Evolutionary conservation across 1,284 basidiomycete genomes (phyloP).

Genomic region (Ceratobasidium sp.): DNA sequence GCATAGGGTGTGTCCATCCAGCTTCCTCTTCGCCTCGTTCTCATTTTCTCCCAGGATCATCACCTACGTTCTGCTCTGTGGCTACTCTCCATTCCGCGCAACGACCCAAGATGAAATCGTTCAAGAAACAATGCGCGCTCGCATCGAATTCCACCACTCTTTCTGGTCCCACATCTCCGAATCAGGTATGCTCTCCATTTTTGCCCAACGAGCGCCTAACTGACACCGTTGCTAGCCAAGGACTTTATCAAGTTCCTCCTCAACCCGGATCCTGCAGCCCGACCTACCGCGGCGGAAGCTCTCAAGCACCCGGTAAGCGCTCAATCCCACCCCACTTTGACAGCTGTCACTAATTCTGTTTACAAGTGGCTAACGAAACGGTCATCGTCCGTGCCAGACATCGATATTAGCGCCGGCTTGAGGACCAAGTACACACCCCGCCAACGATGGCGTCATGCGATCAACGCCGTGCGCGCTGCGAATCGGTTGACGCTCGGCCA

Average conservation of each 20-base stretch:
- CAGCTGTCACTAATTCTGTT: slow-evolving; percentile 19
- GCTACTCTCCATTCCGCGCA: slow-evolving; percentile 92
- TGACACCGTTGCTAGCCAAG: slow-evolving; percentile 68
- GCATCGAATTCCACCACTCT: slow-evolving; percentile 89
- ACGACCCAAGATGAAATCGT: slow-evolving; percentile 81
- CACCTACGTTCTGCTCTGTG: slow-evolving; percentile 91
- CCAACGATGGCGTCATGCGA: slow-evolving; percentile 74
- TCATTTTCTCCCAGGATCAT: slow-evolving; percentile 71
- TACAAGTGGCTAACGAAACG: slow-evolving; percentile 74
- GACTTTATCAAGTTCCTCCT: slow-evolving; percentile 83
- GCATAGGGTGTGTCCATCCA: slow-evolving; percentile 74
- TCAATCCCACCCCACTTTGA: no score
- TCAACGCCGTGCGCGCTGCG: slow-evolving; percentile 68
- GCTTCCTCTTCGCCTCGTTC: background rate
- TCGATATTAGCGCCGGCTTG: slow-evolving; percentile 65
- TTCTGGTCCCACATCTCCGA: slow-evolving; percentile 92
- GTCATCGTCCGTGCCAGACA: slow-evolving; percentile 74
- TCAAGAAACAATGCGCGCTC: slow-evolving; percentile 83
- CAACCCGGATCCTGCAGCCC: slow-evolving; percentile 73
- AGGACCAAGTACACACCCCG: slow-evolving; percentile 81
- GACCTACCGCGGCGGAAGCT: slow-evolving; percentile 81
- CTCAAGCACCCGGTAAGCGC: slow-evolving; percentile 63
- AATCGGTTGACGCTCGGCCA: slow-evolving; percentile 55
- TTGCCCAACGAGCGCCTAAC: background rate
- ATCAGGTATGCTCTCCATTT: slow-evolving; percentile 61